Percentiles rank a stretch among this genome's conserved stretches.
Conservation (phyloP, 2,329 filamentous ascomycete genomes). For the Fusarium anguioides region DNA sequence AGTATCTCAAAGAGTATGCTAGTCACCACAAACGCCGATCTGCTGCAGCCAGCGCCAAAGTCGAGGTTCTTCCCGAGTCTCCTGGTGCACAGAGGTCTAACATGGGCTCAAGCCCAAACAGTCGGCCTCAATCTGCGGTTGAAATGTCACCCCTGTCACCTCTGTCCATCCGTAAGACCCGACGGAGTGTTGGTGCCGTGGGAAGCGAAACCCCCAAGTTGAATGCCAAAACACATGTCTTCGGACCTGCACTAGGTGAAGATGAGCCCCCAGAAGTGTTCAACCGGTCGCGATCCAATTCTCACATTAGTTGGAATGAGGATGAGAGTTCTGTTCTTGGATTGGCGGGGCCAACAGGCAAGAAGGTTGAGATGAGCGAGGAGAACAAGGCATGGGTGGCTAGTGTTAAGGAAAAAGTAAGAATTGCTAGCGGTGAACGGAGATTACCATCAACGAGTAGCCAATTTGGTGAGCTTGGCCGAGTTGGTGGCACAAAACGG, state of each 20-base stretch:
- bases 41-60: slow-evolving; percentile 60
- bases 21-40: slow-evolving; percentile 86
- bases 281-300: slow-evolving; percentile 62
- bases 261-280: slow-evolving; percentile 60
- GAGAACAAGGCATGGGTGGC: slow-evolving; percentile 85
- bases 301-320: slow-evolving; percentile 67
- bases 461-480: slow-evolving; percentile 75
- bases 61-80: slow-evolving; percentile 62
- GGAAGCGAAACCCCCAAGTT: slow-evolving; percentile 48
- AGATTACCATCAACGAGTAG: slow-evolving; percentile 47
- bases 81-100: slow-evolving; percentile 45
- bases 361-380: slow-evolving; percentile 73
- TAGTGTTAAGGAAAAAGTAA: slow-evolving; percentile 83
- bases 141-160: slow-evolving; percentile 58
- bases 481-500: slow-evolving; percentile 77
- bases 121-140: slow-evolving; percentile 55
- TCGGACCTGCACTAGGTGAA: slow-evolving; percentile 47
- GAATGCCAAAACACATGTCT: slow-evolving; percentile 58
- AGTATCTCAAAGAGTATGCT: slow-evolving; percentile 94
- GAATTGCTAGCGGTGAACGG: slow-evolving; percentile 72
- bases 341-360: slow-evolving; percentile 75
- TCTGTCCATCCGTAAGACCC: slow-evolving; percentile 65
- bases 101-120: slow-evolving; percentile 55
- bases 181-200: slow-evolving; percentile 57
- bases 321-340: slow-evolving; percentile 71